Evolutionary conservation across 805 yeast species (phyloP), one percentile per base, ranked within the genome.

Genomic region (Candida corydali): DNA sequence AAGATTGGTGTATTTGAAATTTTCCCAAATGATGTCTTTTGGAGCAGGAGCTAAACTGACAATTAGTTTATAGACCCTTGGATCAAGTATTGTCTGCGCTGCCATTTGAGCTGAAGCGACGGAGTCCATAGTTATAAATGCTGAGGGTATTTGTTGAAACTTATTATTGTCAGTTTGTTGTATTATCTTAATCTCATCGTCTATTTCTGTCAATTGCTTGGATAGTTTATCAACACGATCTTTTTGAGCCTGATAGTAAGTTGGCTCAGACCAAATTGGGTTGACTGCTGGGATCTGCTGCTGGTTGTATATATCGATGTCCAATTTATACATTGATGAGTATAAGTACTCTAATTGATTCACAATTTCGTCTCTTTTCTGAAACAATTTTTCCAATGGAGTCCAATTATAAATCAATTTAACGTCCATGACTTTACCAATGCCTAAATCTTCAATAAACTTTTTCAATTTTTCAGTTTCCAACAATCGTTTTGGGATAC

Each of bases 391-490:
- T 29, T 64, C 69, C 26, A 76, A 53, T 4, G 65, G 61, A 2
- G 66, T 37, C 68, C 70, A 69, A 45, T 69, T 67, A 42, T 70
- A 70, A 14, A 73, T 70, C 39, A 76, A 54, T 34, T 65, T 69
- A 23, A 77, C 70, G 15, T 68, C 70, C 17, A 60, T 63, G n/a
- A 77, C 81, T 35, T 61, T 64, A 2, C 82, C 82, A 10, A 76
- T 70, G 0, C 76, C 76, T 45, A 78, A 55, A 32, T 67, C 70
- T 47, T 78, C 80, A 27, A 78, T 67, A 47, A 76, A 78, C 12
- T 50, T 42, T 38, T 70, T 71, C 34, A 78, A 57, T 3, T 63
- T 61, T 32, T 66, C 59, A 18, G 46, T 51, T 23, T 41, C 43
- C 29, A 64, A 40, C 46, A 78, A 54, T 26, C 59, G 52, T 28